Evolutionary conservation across 768 basidiomycete species (phyloP).

Genomic region (Rubroboletus satanas): DNA sequence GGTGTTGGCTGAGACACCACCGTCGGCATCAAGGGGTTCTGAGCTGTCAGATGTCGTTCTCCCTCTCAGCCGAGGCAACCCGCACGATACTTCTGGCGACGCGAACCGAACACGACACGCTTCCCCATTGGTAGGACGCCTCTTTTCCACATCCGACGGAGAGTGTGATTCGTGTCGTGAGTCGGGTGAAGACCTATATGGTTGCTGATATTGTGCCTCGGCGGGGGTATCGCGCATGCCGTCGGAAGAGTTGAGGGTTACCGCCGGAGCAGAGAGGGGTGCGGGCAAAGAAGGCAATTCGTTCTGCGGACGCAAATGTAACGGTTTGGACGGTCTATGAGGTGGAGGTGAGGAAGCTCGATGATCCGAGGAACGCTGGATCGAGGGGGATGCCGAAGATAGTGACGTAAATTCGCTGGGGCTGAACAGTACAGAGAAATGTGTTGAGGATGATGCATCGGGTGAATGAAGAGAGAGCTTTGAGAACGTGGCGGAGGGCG

Average conservation of each 20-base stretch:
- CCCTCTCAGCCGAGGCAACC: conserved; percentile 10
- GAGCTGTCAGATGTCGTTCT: neutral
- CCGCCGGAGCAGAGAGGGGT: conserved; percentile 9
- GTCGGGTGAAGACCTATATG: conserved; percentile 15
- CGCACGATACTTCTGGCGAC: conserved; percentile 29
- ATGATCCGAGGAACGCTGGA: neutral
- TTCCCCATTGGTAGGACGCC: conserved; percentile 13
- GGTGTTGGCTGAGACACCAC: neutral
- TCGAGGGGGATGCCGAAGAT: neutral
- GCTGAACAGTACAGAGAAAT: conserved; percentile 7
- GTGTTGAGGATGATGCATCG: conserved; percentile 14
- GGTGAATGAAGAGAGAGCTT: conserved; percentile 47
- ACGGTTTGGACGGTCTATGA: conserved; percentile 24
- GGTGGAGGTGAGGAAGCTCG: conserved; percentile 10
- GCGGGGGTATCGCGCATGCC: conserved; percentile 24
- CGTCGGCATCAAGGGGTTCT: neutral
- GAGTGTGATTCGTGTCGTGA: neutral
- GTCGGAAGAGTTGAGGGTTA: conserved; percentile 7
- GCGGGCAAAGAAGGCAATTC: conserved; percentile 1
- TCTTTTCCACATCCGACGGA: conserved; percentile 10
- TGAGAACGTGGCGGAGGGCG: conserved; percentile 49
- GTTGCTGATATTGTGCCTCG: conserved; percentile 19
- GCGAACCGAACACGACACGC: conserved; percentile 27
- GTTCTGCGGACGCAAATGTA: conserved; percentile 28
- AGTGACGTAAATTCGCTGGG: conserved; percentile 3